Percentiles rank a stretch among this genome's conserved stretches.
Conservation (phyloP, 2,329 filamentous ascomycete genomes). For the Aspergillus jensenii region DNA sequence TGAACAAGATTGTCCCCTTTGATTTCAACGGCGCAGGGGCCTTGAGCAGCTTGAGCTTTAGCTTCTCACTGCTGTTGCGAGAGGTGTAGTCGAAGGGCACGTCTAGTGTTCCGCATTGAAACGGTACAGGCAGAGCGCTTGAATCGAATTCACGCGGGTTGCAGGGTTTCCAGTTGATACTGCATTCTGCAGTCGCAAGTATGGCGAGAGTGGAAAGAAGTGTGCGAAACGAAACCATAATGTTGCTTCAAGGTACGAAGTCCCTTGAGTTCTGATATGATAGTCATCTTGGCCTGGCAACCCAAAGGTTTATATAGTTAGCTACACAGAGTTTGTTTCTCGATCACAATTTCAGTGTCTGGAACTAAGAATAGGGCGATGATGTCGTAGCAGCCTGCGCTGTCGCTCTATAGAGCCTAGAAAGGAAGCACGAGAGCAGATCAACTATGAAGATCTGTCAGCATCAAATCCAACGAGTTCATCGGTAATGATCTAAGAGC, state of each 20-base stretch:
- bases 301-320: neutral
- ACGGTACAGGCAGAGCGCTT: neutral
- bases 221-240: conserved; percentile 32
- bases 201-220: neutral
- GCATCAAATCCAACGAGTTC: neutral
- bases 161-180: neutral
- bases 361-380: neutral
- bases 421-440: neutral
- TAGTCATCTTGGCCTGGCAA: neutral
- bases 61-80: neutral
- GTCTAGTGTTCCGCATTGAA: conserved; percentile 11
- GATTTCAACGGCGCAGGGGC: conserved; percentile 10
- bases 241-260: neutral
- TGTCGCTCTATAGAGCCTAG: neutral
- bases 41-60: conserved; percentile 8
- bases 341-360: neutral
- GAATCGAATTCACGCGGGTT: conserved; percentile 1
- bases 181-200: neutral
- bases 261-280: neutral
- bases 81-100: conserved; percentile 14
- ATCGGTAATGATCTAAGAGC: neutral
- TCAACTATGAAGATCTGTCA: neutral
- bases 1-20: conserved; percentile 9
- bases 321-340: neutral
- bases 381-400: neutral